Percentiles rank a stretch among this genome's conserved stretches.
Conservation (phyloP, 1,284 basidiomycete genomes). For the Ustilago trichophora region DNA sequence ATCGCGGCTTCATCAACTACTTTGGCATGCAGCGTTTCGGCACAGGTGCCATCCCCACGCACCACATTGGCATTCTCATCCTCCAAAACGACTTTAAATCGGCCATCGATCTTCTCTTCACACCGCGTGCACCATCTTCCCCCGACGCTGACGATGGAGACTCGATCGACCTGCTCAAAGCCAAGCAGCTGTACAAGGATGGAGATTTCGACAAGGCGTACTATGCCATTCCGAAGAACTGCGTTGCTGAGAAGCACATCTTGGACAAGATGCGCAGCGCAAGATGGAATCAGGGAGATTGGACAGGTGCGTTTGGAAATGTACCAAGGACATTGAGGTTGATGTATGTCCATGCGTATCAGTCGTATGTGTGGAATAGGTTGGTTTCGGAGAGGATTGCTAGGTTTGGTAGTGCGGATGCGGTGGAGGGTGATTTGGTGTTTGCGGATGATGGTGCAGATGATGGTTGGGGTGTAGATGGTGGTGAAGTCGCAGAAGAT, state of each 20-base stretch:
- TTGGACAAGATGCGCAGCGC: slow-evolving; percentile 80
- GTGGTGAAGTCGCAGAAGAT: background rate
- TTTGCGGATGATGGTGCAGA: slow-evolving; percentile 58
- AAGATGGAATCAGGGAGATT: slow-evolving; percentile 45
- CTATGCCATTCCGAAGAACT: slow-evolving; percentile 84
- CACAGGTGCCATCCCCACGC: slow-evolving; percentile 92
- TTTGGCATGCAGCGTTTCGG: slow-evolving; percentile 99
- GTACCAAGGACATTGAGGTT: slow-evolving; percentile 77
- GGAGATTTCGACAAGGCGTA: slow-evolving; percentile 72
- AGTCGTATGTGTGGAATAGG: slow-evolving; percentile 98
- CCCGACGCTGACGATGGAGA: slow-evolving; percentile 37
- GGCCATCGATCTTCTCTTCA: slow-evolving; percentile 54
- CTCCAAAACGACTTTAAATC: slow-evolving; percentile 77
- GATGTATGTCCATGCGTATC: slow-evolving; percentile 99
- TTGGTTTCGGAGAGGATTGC: slow-evolving; percentile 90
- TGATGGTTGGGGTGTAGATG: slow-evolving; percentile 16
- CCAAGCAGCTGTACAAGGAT: slow-evolving; percentile 38
- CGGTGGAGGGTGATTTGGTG: slow-evolving; percentile 80
- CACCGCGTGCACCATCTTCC: slow-evolving; percentile 18
- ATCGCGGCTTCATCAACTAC: slow-evolving; percentile 94
- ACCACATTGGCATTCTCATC: slow-evolving; percentile 88
- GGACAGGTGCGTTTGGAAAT: slow-evolving; percentile 45
- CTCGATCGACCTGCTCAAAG: slow-evolving; percentile 26
- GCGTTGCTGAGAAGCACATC: slow-evolving; percentile 90
- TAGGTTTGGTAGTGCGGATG: slow-evolving; percentile 77